Evolutionary conservation across 192 early-diverging fungal species (phyloP), one percentile per base, ranked within the genome.

Genomic region (Coemansia aciculifera): DNA sequence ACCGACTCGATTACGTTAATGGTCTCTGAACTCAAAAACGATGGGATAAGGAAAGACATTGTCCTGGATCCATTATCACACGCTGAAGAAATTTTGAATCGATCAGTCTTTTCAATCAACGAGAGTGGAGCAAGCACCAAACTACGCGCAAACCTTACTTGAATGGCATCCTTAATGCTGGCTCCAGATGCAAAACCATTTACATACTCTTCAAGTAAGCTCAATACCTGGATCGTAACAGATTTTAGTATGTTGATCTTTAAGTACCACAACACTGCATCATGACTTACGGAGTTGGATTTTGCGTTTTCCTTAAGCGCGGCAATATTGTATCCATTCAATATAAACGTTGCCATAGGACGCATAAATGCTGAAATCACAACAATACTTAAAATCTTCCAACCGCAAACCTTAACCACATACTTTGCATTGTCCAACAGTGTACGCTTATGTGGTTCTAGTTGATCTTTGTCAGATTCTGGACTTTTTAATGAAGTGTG

Each of bases 261-360:
- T 3, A 67, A 10, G 19, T 67, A 67, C 19, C 44, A 21, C 23
- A 66, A 21, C 19, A 66, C 34, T 21, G 46, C 64, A n/a, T 66
- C 32, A 29, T 52, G 37, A 36, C 59, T 59, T 5, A 39, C 59
- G 7, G 56, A 31, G 31, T 19, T 48, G n/a, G 48, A 49, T 8
- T 56, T 42, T 24, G 15, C n/a, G 13, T 51, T n/a, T n/a, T n/a
- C n/a, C n/a, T n/a, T n/a, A n/a, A n/a, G n/a, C n/a, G n/a, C n/a
- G n/a, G n/a, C n/a, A 31, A 75, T 48, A 10, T 69, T 59, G 46
- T 70, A 66, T 3, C 73, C 68, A 29, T 76, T 61, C 39, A 76
- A 59, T 12, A 76, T 23, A 51, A 71, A 76, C 17, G 42, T 59
- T 8, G 29, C 42, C 0, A 76, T 49, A 4, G 74, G 74, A 10